Evolutionary conservation across 2,329 filamentous ascomycete species (phyloP).

Genomic region (Hypomyces perniciosus): DNA sequence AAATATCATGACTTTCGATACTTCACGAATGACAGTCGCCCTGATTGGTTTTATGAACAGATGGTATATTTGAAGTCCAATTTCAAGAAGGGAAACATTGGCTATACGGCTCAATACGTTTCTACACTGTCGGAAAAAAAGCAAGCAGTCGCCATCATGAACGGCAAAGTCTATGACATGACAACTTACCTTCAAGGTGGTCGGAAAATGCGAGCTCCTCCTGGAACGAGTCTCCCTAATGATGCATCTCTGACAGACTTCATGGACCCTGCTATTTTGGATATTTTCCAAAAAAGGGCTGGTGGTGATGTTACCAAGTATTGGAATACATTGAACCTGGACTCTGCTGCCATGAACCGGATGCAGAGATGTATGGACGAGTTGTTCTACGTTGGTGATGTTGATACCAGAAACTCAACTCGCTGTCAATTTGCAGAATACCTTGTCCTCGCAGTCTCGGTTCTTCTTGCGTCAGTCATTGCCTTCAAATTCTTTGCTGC

Average conservation of each 20-base stretch:
- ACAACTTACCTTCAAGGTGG: constrained; percentile 77
- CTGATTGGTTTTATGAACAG: constrained; percentile 89
- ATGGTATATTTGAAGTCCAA: constrained; percentile 70
- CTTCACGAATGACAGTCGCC: constrained; percentile 72
- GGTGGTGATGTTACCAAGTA: constrained; percentile 78
- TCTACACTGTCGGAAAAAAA: constrained; percentile 58
- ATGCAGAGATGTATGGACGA: constrained; percentile 88
- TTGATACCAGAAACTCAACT: constrained; percentile 83
- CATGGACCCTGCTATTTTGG: constrained; percentile 68
- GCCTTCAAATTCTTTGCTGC: constrained; percentile 96
- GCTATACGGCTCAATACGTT: constrained; percentile 75
- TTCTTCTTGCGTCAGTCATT: constrained; percentile 74
- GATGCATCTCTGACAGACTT: constrained; percentile 60
- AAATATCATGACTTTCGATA: constrained; percentile 90
- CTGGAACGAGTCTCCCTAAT: constrained; percentile 43
- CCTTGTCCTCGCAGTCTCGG: constrained; percentile 77
- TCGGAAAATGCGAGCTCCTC: constrained; percentile 53
- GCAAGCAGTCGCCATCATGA: constrained; percentile 70
- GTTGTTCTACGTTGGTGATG: constrained; percentile 85
- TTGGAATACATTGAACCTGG: constrained; percentile 66
- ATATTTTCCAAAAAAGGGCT: constrained; percentile 69
- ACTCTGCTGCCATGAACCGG: constrained; percentile 47
- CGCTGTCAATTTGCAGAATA: constrained; percentile 86
- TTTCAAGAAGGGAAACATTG: constrained; percentile 82
- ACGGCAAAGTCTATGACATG: constrained; percentile 79